Conservation (phyloP, 805 yeast genomes). For the Sungouiella thailandica region DNA sequence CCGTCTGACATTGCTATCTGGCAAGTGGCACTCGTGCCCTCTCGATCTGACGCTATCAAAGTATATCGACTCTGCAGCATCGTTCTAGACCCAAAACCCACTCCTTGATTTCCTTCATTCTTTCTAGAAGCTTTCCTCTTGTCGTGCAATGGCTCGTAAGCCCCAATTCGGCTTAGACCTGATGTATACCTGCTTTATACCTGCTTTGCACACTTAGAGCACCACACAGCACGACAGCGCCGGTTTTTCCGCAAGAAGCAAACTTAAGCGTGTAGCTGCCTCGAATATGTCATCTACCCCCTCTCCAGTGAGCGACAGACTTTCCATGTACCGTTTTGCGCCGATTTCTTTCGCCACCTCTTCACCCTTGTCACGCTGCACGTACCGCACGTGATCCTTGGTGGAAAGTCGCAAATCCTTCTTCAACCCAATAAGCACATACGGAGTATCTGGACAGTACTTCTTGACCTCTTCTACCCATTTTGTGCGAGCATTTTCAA, state of each 20-base stretch:
- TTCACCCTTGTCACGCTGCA: slow-evolving; percentile 57
- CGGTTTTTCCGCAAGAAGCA: slow-evolving; percentile 38
- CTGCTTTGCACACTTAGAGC: slow-evolving; percentile 9
- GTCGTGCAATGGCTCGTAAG: background rate
- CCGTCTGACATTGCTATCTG: too few species aligned
- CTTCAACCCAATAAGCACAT: slow-evolving; percentile 76
- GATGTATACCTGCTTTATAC: background rate
- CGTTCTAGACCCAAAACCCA: too few species aligned
- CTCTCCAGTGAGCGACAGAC: slow-evolving; percentile 89
- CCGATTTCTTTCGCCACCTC: slow-evolving; percentile 72
- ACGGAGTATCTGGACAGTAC: slow-evolving; percentile 78
- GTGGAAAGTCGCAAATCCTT: slow-evolving; percentile 63
- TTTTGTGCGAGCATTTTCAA: slow-evolving; percentile 75
- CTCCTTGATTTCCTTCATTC: too few species aligned
- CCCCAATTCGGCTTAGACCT: background rate
- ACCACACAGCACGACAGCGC: slow-evolving; percentile 31
- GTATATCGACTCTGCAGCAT: too few species aligned
- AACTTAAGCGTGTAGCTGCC: slow-evolving; percentile 79
- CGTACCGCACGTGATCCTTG: slow-evolving; percentile 38
- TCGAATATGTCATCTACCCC: slow-evolving; percentile 95
- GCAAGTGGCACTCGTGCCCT: too few species aligned
- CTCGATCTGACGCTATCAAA: too few species aligned
- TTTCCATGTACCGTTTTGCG: slow-evolving; percentile 78
- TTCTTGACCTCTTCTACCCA: slow-evolving; percentile 83
- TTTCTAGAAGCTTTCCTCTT: too few species aligned